phyloP scores from a whole-genome alignment of 108 stramenopile genomes.

The Schizochytrium sp. region DNA sequence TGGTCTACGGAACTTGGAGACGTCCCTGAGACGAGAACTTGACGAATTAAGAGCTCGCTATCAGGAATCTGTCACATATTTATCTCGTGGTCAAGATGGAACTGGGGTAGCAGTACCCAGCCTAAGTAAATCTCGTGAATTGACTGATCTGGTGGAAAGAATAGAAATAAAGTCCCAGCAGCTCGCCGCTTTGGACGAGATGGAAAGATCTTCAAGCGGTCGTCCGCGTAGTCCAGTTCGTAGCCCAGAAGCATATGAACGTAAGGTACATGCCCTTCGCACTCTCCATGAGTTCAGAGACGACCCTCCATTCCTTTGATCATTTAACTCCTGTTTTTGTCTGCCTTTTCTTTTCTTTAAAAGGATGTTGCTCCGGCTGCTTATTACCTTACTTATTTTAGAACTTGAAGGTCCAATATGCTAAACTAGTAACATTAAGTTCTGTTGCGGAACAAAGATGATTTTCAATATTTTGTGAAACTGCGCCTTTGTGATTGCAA shows the following conservation, averaged over 20 bases:
- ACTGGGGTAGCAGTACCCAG: too few relatives aligned
- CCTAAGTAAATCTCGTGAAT: not conserved
- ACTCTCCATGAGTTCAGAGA: conserved; percentile 1
- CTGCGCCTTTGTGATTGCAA: too few relatives aligned
- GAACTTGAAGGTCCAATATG: too few relatives aligned
- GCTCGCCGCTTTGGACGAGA: conserved; percentile 14
- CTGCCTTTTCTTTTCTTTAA: too few relatives aligned
- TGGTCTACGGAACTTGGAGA: not conserved
- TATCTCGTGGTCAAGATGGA: not conserved
- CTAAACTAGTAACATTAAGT: too few relatives aligned
- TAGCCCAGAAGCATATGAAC: conserved; percentile 14
- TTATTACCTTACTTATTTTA: too few relatives aligned
- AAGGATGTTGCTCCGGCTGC: too few relatives aligned
- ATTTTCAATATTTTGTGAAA: too few relatives aligned
- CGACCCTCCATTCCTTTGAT: not conserved
- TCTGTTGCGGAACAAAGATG: too few relatives aligned
- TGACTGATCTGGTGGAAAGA: conserved; percentile 48
- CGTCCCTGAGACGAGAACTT: not conserved
- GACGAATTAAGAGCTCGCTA: not conserved
- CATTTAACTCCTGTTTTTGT: too few relatives aligned
- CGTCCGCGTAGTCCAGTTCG: not conserved
- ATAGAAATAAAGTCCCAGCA: conserved; percentile 42
- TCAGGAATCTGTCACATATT: not conserved
- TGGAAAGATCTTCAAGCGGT: not conserved
- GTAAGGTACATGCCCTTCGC: conserved; percentile 41